Evolutionary conservation across 2,329 filamentous ascomycete species (phyloP).

Genomic region (Alternaria brassicae): DNA sequence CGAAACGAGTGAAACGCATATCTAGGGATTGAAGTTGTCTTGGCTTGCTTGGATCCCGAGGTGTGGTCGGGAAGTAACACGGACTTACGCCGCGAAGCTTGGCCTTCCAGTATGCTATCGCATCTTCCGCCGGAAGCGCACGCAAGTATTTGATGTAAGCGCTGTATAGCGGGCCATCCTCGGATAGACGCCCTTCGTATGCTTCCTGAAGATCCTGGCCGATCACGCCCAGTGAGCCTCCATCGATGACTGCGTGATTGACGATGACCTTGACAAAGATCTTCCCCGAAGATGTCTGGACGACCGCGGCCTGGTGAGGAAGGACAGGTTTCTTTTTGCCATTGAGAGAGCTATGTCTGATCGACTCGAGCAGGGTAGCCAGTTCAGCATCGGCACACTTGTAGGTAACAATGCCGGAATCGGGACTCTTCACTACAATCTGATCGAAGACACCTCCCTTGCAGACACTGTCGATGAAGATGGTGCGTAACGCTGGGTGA

Average conservation of each 20-base stretch:
- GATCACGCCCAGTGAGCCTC: slow-evolving; percentile 41
- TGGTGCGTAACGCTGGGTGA: slow-evolving; percentile 43
- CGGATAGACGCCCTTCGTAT: slow-evolving; percentile 36
- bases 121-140: slow-evolving; percentile 25
- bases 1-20: slow-evolving; percentile 40
- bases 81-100: slow-evolving; percentile 40
- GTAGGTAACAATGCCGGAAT: slow-evolving; percentile 32
- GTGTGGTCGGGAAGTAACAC: slow-evolving; percentile 42
- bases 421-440: slow-evolving; percentile 38
- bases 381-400: slow-evolving; percentile 37
- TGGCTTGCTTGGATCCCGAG: slow-evolving; percentile 32
- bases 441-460: slow-evolving; percentile 48
- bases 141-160: slow-evolving; percentile 47
- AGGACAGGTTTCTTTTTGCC: slow-evolving; percentile 40
- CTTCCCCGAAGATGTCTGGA: slow-evolving; percentile 37
- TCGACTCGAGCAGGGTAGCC: slow-evolving; percentile 28
- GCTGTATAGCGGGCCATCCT: slow-evolving; percentile 42
- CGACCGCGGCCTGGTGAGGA: slow-evolving; percentile 43
- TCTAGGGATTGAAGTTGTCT: slow-evolving; percentile 37
- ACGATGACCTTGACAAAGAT: slow-evolving; percentile 46
- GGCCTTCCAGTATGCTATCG: slow-evolving; percentile 42
- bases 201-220: slow-evolving; percentile 41
- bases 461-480: slow-evolving; percentile 46
- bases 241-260: slow-evolving; percentile 47
- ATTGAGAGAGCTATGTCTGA: slow-evolving; percentile 37